Evolutionary conservation across 352 stramenopile genomes (phyloP), one percentile per base, ranked within the genome.

Genomic region (Phytophthora idaei): DNA sequence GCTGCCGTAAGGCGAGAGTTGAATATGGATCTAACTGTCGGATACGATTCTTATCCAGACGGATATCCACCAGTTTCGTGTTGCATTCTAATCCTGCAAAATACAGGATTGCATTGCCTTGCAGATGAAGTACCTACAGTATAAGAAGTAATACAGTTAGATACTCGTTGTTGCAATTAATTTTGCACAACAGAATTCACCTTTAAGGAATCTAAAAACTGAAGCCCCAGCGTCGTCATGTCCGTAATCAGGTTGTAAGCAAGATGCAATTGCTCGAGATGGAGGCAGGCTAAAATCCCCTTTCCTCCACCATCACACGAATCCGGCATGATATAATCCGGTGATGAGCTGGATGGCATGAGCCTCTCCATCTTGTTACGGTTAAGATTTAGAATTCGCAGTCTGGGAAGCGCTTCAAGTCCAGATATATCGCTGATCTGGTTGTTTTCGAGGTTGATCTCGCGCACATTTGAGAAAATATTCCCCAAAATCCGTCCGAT

Each of bases 371-470:
- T 85, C 31, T 83, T 83, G 61, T 95, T 95, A 39, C 80, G 80
- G 44, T 84, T 94, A 27, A 94, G 52, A 54, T 93, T 93, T 25
- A 95, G 66, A 14, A 87, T 51, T 0, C 77, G 77, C 9, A 95
- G 72, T 42, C 82, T 89, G 1, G 79, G 68, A 10, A 96, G 64
- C 8, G 67, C 50, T 5, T 93, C 84, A 25, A 97, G 69, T 0
- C 79, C 86, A 0, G 57, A 70, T 25, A 96, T 89, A 41, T 93
- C 83, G 31, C 59, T 85, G 61, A 97, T 89, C 36, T 92, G 73
- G 59, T 97, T 97, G 73, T 93, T 94, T 57, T 93, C 84, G 5
- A 97, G 68, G 54, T 95, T 93, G 15, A 97, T 71, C 8, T 90
- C 83, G 2, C 72, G 69, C 10, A 97, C 60, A 31, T 83, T 87